phyloP scores from a whole-genome alignment of 768 basidiomycete genomes.

The Podaxis mareebaensis region DNA sequence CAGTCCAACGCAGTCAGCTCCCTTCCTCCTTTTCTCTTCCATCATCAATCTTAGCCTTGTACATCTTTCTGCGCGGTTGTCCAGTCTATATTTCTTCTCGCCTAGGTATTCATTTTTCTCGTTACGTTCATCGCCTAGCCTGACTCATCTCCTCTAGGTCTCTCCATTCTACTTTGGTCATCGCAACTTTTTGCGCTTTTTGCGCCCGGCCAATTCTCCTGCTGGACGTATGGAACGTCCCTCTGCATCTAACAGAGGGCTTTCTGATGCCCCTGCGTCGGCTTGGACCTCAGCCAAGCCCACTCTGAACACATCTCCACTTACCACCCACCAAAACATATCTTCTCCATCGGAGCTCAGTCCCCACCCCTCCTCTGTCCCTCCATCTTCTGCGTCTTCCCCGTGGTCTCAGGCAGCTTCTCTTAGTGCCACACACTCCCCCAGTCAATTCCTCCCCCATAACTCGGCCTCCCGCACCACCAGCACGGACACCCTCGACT shows the following conservation, averaged over 20 bases:
- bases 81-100: constrained; percentile 2
- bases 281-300: constrained; percentile 31
- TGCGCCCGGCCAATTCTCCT: neutral
- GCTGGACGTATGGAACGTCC: constrained; percentile 1
- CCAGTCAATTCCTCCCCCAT: constrained; percentile 18
- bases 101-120: neutral
- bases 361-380: constrained; percentile 32
- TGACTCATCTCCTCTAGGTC: neutral
- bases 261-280: constrained; percentile 16
- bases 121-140: neutral
- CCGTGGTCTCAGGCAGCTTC: constrained; percentile 35
- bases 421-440: constrained; percentile 13
- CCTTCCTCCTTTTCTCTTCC: constrained; percentile 14
- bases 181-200: neutral
- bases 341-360: constrained; percentile 26
- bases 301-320: constrained; percentile 35
- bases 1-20: constrained; percentile 9
- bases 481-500: constrained; percentile 17
- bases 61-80: neutral
- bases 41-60: constrained; percentile 8
- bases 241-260: neutral
- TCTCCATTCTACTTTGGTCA: neutral
- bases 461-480: constrained; percentile 15
- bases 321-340: constrained; percentile 20
- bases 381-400: constrained; percentile 31